Percentiles rank a stretch among this genome's conserved stretches.
phyloP scores from a whole-genome alignment of 495 filamentous ascomycete species.

The Penicillium ochrochloron region DNA sequence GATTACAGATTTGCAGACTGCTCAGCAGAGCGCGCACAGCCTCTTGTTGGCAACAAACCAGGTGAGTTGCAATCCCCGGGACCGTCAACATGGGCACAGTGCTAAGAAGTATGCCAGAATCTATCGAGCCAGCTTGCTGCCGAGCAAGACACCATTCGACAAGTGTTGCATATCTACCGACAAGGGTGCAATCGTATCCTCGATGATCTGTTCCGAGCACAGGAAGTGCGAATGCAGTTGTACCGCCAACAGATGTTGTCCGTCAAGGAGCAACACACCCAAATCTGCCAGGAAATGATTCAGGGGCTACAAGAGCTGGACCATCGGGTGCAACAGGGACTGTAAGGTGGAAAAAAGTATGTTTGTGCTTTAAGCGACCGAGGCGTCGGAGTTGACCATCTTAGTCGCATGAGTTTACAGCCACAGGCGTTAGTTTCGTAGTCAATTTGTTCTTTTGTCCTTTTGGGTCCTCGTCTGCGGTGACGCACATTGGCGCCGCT shows the following conservation, averaged over 20 bases:
- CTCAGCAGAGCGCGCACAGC: slow-evolving; percentile 29
- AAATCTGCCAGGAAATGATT: slow-evolving; percentile 41
- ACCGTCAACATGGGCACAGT: not conserved
- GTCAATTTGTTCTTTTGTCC: not conserved
- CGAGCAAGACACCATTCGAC: slow-evolving; percentile 37
- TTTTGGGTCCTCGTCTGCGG: not conserved
- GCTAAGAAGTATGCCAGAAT: slow-evolving; percentile 23
- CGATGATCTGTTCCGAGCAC: slow-evolving; percentile 39
- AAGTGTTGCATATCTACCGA: slow-evolving; percentile 39
- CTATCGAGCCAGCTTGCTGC: slow-evolving; percentile 35
- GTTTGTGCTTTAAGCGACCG: slow-evolving; percentile 3
- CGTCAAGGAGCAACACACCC: slow-evolving; percentile 38
- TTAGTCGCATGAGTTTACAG: not conserved
- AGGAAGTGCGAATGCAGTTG: slow-evolving; percentile 38
- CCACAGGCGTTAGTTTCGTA: slow-evolving; percentile 14
- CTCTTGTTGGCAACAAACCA: slow-evolving; percentile 31
- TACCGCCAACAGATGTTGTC: slow-evolving; percentile 39
- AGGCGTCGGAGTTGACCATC: not conserved
- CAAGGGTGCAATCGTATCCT: slow-evolving; percentile 40
- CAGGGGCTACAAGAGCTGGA: slow-evolving; percentile 37
- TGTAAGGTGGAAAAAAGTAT: not conserved
- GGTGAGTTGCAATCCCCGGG: slow-evolving; percentile 23
- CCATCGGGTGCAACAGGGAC: slow-evolving; percentile 28
- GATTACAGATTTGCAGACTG: slow-evolving; percentile 32
- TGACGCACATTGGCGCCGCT: slow-evolving; percentile 29